These are phyloP conservation scores for Oryza punctata DNA, from an alignment of 176 grass and related monocot species.

Conservation along the genomic window DNA sequence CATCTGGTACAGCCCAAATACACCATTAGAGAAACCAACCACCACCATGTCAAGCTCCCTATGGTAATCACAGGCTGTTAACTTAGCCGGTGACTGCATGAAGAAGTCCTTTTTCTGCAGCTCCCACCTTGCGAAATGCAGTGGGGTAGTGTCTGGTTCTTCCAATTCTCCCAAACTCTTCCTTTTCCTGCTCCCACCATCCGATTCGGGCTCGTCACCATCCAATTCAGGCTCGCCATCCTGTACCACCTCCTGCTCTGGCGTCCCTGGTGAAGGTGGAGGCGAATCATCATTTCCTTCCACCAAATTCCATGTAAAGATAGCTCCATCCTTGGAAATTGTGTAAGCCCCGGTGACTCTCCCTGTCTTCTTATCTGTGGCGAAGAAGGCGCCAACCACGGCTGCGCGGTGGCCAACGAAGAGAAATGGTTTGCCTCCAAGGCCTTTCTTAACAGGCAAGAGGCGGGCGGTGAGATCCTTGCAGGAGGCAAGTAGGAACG, in stretches of 20 bases:
- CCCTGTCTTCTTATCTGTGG: conserved; percentile 65
- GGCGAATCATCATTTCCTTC: conserved; percentile 47
- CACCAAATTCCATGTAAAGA: conserved; percentile 85
- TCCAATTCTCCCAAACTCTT: conserved; percentile 48
- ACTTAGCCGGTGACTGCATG: conserved; percentile 75
- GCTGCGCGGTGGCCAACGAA: conserved; percentile 79
- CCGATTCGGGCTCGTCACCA: conserved; percentile 26
- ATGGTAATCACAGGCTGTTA: conserved; percentile 93
- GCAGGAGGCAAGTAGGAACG: conserved; percentile 74
- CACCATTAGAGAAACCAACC: conserved; percentile 80
- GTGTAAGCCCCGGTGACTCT: conserved; percentile 65
- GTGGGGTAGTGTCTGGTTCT: conserved; percentile 29
- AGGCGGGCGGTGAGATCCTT: conserved; percentile 84
- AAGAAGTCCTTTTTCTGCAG: conserved; percentile 86
- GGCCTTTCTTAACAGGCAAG: conserved; percentile 55
- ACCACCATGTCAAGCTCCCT: conserved; percentile 86
- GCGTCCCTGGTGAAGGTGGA: conserved; percentile 57
- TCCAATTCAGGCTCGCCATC: neutral
- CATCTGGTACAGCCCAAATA: conserved; percentile 97
- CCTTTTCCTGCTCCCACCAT: conserved; percentile 54
- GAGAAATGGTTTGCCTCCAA: conserved; percentile 64
- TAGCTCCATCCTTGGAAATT: conserved; percentile 81
- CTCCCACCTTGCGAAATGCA: conserved; percentile 67
- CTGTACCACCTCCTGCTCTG: conserved; percentile 43
- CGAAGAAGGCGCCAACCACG: conserved; percentile 72